Base-by-base conservation (phyloP, 306 rosid genomes). In the Crataegus laevigata region DNA sequence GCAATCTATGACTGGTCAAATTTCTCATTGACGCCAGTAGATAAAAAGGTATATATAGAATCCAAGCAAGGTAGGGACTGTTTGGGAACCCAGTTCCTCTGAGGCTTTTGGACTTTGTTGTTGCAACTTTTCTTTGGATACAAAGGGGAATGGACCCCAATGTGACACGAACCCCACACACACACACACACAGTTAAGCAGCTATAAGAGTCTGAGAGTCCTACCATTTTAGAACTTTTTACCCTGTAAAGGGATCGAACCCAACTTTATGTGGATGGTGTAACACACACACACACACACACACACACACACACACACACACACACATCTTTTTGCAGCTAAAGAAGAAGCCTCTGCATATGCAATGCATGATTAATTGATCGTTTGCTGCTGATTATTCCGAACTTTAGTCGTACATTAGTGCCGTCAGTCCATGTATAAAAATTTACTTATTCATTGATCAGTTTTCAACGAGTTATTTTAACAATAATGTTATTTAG, bases 131-230 rank as follows among this genome's bases (percentile, higher is more conserved):
- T 71, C 72, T 78, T 63, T 71, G 55, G 57, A 58, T 73, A 73
- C 66, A 63, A 40, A 58, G 5, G 59, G 54, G 51, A 72, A 66
- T 78, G 75, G 87, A 69, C 87, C 81, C 77, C 77, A 69, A 66
- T 36, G 75, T 78, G 81, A 80, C 82, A 71, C 57, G 77, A 83
- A 68, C 87, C 84, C 81, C 79, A 70, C 81, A 38, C 1, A 2
- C 8, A 54, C 4, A 21, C n/a, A 21, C 11, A 54, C 1, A 18
- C 3, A 52, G 10, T 52, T 52, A 52, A 52, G 22, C 19, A 18
- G 58, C 1, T 54, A n/a, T 55, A 57, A 45, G 25, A 24, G 28
- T 57, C 15, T 51, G 17, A 15, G 10, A 86, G 79, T 60, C 65
- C 78, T 76, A 38, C 63, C 51, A 24, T 71, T 73, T 58, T 18